Conservation (phyloP, 495 filamentous ascomycete species). For the Aspergillus indologenus region DNA sequence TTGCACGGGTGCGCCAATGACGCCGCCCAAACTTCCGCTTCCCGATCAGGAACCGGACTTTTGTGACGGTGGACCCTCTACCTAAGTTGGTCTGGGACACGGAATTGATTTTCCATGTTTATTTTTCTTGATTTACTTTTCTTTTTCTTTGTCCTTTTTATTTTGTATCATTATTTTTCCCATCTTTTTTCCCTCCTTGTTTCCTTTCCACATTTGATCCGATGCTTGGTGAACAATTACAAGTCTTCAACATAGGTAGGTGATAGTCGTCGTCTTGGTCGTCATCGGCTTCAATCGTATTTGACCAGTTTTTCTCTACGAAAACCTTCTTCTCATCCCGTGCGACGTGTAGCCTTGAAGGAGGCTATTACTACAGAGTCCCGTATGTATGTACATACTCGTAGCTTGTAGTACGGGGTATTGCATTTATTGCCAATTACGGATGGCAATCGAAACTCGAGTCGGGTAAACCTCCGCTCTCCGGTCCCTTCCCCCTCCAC, state of each 20-base stretch:
- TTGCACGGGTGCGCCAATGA: conserved; percentile 2
- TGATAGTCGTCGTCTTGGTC: background rate
- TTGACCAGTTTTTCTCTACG: too few relatives aligned
- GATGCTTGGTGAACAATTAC: background rate
- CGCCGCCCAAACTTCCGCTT: background rate
- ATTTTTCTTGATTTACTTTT: background rate
- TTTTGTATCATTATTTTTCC: background rate
- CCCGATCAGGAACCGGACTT: conserved; percentile 5
- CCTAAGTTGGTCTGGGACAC: too few relatives aligned
- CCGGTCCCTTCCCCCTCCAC: background rate
- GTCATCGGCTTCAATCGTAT: background rate
- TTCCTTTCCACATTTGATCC: background rate
- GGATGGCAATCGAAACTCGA: background rate
- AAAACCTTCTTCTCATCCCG: background rate
- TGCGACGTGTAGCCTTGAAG: background rate
- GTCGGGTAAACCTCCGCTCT: background rate
- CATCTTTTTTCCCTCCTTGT: background rate
- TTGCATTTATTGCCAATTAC: background rate
- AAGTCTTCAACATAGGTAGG: background rate
- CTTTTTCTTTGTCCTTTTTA: background rate
- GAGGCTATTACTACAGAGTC: too few relatives aligned
- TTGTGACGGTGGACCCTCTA: background rate
- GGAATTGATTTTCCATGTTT: background rate
- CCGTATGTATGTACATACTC: too few relatives aligned
- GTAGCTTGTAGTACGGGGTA: too few relatives aligned